phyloP scores from a whole-genome alignment of 257 asterid species.

The Nicotiana paniculata region DNA sequence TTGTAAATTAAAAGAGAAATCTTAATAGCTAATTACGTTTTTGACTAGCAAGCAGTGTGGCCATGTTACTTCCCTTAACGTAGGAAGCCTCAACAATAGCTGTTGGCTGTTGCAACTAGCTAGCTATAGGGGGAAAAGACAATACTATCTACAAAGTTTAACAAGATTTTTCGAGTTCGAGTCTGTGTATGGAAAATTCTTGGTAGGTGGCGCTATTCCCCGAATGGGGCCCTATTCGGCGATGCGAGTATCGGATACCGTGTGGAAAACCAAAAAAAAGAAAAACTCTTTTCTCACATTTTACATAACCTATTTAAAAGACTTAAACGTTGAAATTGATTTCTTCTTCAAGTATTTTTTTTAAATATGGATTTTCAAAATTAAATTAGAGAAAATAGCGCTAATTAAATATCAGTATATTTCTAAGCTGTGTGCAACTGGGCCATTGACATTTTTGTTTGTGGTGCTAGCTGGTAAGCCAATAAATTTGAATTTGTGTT shows the following conservation, averaged over 20 bases:
- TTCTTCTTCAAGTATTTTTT: constrained; percentile 39
- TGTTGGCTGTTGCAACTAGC: neutral
- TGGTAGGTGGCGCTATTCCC: too few relatives aligned
- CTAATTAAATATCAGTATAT: constrained; percentile 2
- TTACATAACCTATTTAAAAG: constrained; percentile 34
- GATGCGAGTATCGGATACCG: too few relatives aligned
- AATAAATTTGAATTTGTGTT: constrained; percentile 38
- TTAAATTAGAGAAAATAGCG: neutral
- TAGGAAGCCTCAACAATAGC: constrained; percentile 21
- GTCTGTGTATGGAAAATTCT: too few relatives aligned
- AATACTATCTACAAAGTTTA: neutral
- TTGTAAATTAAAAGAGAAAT: constrained; percentile 12
- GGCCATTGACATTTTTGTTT: constrained; percentile 68
- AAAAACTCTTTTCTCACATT: constrained; percentile 7
- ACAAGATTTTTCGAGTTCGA: too few relatives aligned
- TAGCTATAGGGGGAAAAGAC: neutral
- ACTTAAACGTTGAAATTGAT: constrained; percentile 93
- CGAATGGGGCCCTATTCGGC: too few relatives aligned
- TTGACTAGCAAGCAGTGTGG: constrained; percentile 44
- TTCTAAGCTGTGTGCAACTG: constrained; percentile 25
- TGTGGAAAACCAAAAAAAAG: too few relatives aligned
- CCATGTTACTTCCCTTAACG: constrained; percentile 29
- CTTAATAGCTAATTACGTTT: neutral
- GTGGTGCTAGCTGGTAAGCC: constrained; percentile 26
- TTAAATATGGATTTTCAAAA: neutral